Conservation (phyloP, 1,284 basidiomycete genomes). For the Porodaedalea pini region DNA sequence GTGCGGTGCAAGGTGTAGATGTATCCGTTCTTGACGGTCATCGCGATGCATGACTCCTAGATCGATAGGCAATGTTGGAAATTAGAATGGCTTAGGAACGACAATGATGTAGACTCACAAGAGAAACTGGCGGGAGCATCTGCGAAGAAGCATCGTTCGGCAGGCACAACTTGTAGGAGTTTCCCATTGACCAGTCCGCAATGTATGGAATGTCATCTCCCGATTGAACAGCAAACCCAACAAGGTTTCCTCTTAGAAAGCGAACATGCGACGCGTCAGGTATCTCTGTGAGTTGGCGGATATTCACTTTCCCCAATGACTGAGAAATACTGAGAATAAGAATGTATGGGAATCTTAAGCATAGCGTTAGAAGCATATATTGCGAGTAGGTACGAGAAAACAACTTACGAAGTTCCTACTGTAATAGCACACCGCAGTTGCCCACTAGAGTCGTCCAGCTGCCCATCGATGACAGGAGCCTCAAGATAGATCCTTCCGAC, state of each 20-base stretch:
- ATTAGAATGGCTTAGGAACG: background rate
- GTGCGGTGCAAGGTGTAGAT: background rate
- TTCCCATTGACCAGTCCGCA: background rate
- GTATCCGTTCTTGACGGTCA: background rate
- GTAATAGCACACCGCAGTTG: conserved; percentile 4
- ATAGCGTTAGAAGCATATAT: background rate
- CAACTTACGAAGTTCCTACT: conserved; percentile 2
- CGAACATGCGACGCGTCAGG: conserved; percentile 3
- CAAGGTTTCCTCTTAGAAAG: background rate
- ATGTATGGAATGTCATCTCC: conserved; percentile 11
- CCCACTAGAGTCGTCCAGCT: background rate
- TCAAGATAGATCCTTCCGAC: background rate
- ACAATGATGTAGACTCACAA: background rate
- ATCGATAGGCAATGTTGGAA: background rate
- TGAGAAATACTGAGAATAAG: background rate
- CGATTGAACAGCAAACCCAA: conserved; percentile 10
- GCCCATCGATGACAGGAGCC: conserved; percentile 12
- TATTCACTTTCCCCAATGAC: background rate
- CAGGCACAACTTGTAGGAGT: background rate
- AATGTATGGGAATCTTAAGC: background rate
- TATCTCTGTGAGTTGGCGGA: background rate
- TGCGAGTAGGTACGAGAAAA: background rate
- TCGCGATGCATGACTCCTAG: background rate
- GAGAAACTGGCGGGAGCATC: background rate
- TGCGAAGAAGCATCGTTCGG: background rate